Conservation (phyloP, 2,329 filamentous ascomycete species). For the Ophiocordyceps camponoti-floridani region DNA sequence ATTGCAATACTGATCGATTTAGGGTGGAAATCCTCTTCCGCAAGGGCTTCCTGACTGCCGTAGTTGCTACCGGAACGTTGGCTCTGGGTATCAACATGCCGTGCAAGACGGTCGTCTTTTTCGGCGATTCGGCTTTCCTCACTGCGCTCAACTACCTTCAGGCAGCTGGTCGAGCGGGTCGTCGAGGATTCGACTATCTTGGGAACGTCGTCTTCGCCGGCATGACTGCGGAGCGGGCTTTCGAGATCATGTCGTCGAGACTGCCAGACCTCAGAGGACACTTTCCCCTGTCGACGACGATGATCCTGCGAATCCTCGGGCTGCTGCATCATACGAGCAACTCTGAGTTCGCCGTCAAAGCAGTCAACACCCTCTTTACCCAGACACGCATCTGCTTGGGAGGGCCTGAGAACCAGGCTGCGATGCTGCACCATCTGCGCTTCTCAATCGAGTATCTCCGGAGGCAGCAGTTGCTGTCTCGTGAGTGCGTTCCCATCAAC, state of each 20-base stretch:
- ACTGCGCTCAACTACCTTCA: slow-evolving; percentile 64
- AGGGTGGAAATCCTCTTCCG: slow-evolving; percentile 58
- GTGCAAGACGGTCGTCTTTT: slow-evolving; percentile 65
- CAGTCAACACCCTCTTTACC: slow-evolving; percentile 49
- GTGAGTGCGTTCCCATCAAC: slow-evolving; percentile 46
- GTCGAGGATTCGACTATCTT: slow-evolving; percentile 63
- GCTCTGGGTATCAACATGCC: slow-evolving; percentile 72
- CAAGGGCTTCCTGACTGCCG: slow-evolving; percentile 49
- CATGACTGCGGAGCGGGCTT: slow-evolving; percentile 40
- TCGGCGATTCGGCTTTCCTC: slow-evolving; percentile 53
- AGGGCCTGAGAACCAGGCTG: slow-evolving; percentile 46
- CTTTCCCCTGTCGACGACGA: slow-evolving; percentile 58
- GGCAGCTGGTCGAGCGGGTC: slow-evolving; percentile 58
- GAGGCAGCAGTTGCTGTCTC: slow-evolving; percentile 45
- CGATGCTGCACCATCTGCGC: slow-evolving; percentile 57
- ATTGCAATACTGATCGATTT: neutral
- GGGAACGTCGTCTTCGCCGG: slow-evolving; percentile 68
- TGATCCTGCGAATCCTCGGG: slow-evolving; percentile 51
- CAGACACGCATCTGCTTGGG: slow-evolving; percentile 55
- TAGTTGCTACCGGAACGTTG: slow-evolving; percentile 60
- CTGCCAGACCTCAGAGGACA: slow-evolving; percentile 60
- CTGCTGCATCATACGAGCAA: slow-evolving; percentile 48
- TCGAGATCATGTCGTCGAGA: slow-evolving; percentile 53
- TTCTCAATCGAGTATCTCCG: slow-evolving; percentile 71
- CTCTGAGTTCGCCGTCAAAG: slow-evolving; percentile 40